These are phyloP conservation scores for Osmanthus fragrans DNA, from an alignment of 257 asterid genomes.

Conservation along the genomic window DNA sequence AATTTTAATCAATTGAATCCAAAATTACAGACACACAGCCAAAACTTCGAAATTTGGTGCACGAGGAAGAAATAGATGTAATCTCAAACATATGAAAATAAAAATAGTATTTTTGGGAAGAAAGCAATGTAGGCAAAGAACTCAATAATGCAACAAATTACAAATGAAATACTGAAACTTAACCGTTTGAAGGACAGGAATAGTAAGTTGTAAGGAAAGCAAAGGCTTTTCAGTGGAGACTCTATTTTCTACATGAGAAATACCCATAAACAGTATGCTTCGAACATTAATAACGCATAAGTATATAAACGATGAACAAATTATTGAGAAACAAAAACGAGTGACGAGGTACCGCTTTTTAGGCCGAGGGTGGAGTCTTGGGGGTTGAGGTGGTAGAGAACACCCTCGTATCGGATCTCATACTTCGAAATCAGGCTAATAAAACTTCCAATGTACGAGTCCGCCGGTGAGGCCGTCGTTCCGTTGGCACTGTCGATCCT, in stretches of 20 bases:
- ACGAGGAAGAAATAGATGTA: not conserved
- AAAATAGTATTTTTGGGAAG: not conserved
- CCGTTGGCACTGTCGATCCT: slow-evolving; percentile 21
- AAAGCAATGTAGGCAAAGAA: not conserved
- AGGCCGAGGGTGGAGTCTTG: slow-evolving; percentile 72
- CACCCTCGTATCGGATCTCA: slow-evolving; percentile 86
- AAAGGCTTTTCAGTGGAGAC: no score
- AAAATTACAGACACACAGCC: no score
- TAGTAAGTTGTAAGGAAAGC: not conserved
- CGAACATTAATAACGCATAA: not conserved
- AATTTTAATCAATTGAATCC: no score
- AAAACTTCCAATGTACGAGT: slow-evolving; percentile 74
- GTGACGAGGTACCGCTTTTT: slow-evolving; percentile 50
- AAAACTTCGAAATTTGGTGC: not conserved
- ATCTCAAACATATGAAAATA: not conserved
- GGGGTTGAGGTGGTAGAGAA: slow-evolving; percentile 60
- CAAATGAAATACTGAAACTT: not conserved
- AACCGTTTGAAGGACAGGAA: not conserved
- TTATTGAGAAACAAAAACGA: not conserved
- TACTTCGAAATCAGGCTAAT: slow-evolving; percentile 68
- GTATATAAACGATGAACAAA: not conserved
- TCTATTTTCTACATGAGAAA: no score
- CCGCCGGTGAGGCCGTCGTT: slow-evolving; percentile 46
- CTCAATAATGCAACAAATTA: not conserved
- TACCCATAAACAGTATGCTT: slow-evolving; percentile 1